Base-by-base conservation (phyloP, 1,284 basidiomycete species). In the Heterobasidion parviporum region DNA sequence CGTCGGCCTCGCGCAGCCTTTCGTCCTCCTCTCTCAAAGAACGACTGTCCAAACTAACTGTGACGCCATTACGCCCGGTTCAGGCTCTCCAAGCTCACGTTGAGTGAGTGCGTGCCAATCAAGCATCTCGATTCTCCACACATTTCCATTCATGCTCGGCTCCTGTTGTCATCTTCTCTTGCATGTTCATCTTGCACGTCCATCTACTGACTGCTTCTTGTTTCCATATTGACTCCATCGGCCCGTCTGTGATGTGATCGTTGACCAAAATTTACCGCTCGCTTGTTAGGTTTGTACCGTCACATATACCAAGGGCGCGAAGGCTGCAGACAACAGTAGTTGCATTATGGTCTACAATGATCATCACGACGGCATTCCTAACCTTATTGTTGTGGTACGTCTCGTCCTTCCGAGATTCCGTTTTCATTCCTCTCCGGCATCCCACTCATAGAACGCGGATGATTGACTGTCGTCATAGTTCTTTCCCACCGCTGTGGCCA, bases 401-500 rank as follows among this genome's bases (percentile, higher is more conserved):
- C 20, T 16, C 46, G 8, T 33, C 56, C 15, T 35, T 36, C 43
- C 53, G 45, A 32, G 9, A 36, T 12, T 53, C 12, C 54, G n/a
- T 54, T 18, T 49, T 15, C 32, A 10, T 38, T 57, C 32, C 50
- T 33, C 12, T 18, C 4, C 20, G 18, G 8, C 16, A 20, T 14
- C 26, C 16, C 33, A 44, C 43, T 32, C 55, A 14, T 45, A 34
- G 46, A 43, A 14, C 38, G 1, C 18, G 33, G 38, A 7, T 26
- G 26, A 49, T 48, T 49, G 18, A 51, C 56, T 54, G 33, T 49
- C 55, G 41, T 32, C 53, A 7, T 70, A 98, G 95, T 65, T 94
- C 96, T 0, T 80, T 93, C 56, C 96, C 95, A 0, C 78, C 85
- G 3, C 70, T 94, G 43, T 99, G 96, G 96, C 91, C 93, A 0